Evolutionary conservation across 1,284 basidiomycete species (phyloP).

Genomic region (Moesziomyces sp.): DNA sequence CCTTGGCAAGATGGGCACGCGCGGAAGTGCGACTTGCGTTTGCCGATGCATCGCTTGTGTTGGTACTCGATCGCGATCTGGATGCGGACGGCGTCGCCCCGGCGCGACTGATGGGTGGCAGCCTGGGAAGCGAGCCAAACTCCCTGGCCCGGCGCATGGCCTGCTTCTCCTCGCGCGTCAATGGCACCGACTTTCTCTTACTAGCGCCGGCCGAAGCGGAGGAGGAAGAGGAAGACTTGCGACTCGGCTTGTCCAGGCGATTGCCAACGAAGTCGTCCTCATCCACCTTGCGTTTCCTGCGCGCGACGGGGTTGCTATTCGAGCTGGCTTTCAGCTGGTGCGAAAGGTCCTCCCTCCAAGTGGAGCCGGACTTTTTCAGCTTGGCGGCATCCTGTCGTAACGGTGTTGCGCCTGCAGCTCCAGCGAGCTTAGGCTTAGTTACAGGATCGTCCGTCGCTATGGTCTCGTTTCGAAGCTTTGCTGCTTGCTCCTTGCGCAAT

Average conservation of each 20-base stretch:
- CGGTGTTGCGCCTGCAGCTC: neutral
- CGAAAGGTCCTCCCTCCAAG: slow-evolving; percentile 39
- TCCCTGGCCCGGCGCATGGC: slow-evolving; percentile 36
- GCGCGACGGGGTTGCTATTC: slow-evolving; percentile 2
- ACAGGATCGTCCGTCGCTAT: slow-evolving; percentile 8
- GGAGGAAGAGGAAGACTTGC: neutral
- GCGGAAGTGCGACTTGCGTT: slow-evolving; percentile 3
- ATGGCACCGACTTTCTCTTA: slow-evolving; percentile 23
- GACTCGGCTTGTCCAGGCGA: slow-evolving; percentile 27
- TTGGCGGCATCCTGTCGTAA: neutral
- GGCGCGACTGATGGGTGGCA: slow-evolving; percentile 17
- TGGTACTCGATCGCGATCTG: slow-evolving; percentile 14
- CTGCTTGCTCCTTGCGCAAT: slow-evolving; percentile 31
- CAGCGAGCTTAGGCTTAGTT: neutral
- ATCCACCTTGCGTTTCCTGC: slow-evolving; percentile 34
- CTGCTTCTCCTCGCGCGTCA: slow-evolving; percentile 57
- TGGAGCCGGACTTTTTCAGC: slow-evolving; percentile 23
- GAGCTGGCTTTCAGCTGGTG: slow-evolving; percentile 13
- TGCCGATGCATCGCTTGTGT: slow-evolving; percentile 12
- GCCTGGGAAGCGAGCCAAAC: slow-evolving; percentile 33
- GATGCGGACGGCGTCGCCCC: slow-evolving; percentile 10
- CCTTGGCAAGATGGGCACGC: slow-evolving; percentile 14
- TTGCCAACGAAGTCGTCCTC: slow-evolving; percentile 51
- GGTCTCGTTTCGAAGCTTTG: slow-evolving; percentile 7
- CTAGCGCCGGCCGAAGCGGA: slow-evolving; percentile 12